Percentiles rank a stretch among this genome's conserved stretches.
These are phyloP conservation scores for Cucurbita argyrosperma DNA, from an alignment of 306 rosid species.

Conservation along the genomic window DNA sequence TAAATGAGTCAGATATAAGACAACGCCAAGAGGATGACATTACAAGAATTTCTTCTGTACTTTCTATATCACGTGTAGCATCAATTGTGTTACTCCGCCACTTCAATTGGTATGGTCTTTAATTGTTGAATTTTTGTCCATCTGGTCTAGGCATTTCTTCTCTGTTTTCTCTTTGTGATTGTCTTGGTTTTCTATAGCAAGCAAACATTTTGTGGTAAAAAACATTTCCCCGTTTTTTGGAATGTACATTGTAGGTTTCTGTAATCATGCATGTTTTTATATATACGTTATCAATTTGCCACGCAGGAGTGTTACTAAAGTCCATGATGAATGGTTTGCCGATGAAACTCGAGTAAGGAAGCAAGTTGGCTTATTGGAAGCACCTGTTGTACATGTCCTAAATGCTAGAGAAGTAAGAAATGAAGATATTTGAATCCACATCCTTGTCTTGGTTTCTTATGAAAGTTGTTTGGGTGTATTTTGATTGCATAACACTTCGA, in stretches of 20 bases:
- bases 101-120: conserved; percentile 31
- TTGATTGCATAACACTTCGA: background rate
- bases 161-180: background rate
- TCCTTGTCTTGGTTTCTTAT: background rate
- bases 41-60: conserved; percentile 36
- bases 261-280: background rate
- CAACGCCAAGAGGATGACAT: conserved; percentile 49
- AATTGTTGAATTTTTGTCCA: background rate
- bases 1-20: conserved; percentile 45
- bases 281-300: background rate
- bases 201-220: background rate
- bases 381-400: conserved; percentile 18
- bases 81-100: conserved; percentile 55
- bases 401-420: conserved; percentile 13
- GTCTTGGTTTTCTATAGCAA: background rate
- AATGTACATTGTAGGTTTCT: background rate
- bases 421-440: background rate
- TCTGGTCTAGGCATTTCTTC: background rate
- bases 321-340: conserved; percentile 71
- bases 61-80: conserved; percentile 40
- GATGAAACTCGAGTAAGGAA: conserved; percentile 46
- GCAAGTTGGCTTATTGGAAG: conserved; percentile 49
- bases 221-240: background rate
- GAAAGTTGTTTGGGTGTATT: background rate
- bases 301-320: conserved; percentile 39